A percentile compares a stretch with the other conserved stretches of the same genome.
Conservation (phyloP, 2,329 filamentous ascomycete species). For the Sporothrix protearum region DNA sequence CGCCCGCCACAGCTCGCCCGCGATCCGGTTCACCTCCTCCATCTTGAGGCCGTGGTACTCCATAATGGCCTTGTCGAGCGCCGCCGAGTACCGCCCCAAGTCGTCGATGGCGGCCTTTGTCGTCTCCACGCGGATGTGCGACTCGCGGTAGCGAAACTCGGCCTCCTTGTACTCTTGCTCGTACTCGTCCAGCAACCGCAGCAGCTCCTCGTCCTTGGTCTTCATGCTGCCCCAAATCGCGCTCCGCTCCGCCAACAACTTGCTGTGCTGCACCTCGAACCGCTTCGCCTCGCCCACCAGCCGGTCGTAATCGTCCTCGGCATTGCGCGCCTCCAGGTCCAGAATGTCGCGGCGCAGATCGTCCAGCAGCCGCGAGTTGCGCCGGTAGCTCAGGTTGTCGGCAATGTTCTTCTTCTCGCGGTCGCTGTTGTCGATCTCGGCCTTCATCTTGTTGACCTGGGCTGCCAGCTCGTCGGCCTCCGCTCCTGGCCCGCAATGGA, state of each 20-base stretch:
- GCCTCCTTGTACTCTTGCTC: constrained; percentile 84
- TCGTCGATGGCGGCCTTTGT: constrained; percentile 93
- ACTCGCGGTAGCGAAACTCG: constrained; percentile 73
- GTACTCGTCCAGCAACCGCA: constrained; percentile 71
- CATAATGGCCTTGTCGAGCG: constrained; percentile 95
- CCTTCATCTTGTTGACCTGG: constrained; percentile 72
- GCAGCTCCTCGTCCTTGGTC: constrained; percentile 78
- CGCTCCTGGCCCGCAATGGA: constrained; percentile 62
- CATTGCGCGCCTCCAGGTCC: constrained; percentile 73
- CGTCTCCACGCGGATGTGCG: constrained; percentile 84
- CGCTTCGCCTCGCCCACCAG: constrained; percentile 66
- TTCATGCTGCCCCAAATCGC: constrained; percentile 74
- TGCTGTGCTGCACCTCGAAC: constrained; percentile 65
- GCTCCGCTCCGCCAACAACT: constrained; percentile 67
- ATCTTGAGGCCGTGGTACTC: constrained; percentile 95
- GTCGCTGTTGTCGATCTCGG: constrained; percentile 74
- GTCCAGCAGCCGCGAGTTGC: constrained; percentile 66
- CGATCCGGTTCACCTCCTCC: constrained; percentile 94
- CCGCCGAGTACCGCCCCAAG: constrained; percentile 73
- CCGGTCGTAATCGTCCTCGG: constrained; percentile 74
- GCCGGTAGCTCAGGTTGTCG: constrained; percentile 84
- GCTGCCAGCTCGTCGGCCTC: constrained; percentile 65
- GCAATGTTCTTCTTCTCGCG: constrained; percentile 80
- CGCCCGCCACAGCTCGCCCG: constrained; percentile 92
- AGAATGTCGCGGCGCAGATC: constrained; percentile 65